phyloP scores from a whole-genome alignment of 73 alveolate genomes.

The Paraurostyla sp. region DNA sequence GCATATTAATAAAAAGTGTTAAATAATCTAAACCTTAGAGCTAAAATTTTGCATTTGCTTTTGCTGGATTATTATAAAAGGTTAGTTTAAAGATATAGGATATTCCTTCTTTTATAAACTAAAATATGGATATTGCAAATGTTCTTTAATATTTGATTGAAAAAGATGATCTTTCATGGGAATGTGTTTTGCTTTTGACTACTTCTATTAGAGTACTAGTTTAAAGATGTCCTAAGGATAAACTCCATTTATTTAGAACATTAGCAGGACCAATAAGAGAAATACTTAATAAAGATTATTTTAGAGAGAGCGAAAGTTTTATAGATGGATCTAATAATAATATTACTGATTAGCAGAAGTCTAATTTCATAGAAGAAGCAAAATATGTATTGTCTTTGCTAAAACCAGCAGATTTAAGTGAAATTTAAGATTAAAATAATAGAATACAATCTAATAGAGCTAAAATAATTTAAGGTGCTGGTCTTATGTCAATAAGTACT shows the following conservation, averaged over 20 bases:
- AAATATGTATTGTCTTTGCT: conserved; percentile 17
- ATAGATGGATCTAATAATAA: not conserved
- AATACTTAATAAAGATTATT: not conserved
- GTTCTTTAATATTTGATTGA: not conserved
- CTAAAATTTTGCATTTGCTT: not conserved
- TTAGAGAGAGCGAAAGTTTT: not conserved
- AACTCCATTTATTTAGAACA: not conserved
- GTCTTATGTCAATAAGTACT: conserved; percentile 19
- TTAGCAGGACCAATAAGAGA: not conserved
- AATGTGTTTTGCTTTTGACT: not conserved
- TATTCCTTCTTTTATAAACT: not conserved
- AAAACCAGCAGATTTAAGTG: conserved; percentile 28
- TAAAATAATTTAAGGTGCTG: conserved; percentile 9
- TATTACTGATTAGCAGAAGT: not conserved
- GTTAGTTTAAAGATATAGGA: not conserved
- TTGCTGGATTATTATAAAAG: not conserved
- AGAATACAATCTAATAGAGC: not conserved
- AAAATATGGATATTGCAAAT: not conserved
- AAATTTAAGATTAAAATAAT: conserved; percentile 2
- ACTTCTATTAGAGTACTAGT: conserved; percentile 3
- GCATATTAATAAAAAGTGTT: not conserved
- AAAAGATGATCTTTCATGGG: not conserved
- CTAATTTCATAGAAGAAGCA: not conserved
- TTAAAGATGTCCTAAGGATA: conserved; percentile 20
- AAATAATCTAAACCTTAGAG: not conserved